Base-by-base conservation (phyloP, 179 eudicot genomes). In the Beta lomatogona region DNA sequence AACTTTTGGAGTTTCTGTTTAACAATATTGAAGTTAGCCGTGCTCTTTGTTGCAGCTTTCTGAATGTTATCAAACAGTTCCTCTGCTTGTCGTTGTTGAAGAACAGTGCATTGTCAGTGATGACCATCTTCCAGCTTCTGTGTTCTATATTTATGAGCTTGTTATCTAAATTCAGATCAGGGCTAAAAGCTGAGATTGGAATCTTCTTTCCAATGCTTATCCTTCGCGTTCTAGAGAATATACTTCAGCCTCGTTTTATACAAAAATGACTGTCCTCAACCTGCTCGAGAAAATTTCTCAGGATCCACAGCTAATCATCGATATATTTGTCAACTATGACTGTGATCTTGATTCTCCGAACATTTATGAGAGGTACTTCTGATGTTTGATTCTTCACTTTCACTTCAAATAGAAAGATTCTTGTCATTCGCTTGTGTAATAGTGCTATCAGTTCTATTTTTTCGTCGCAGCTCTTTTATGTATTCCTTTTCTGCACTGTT, bases 301-400 rank as follows among this genome's bases (percentile, higher is more conserved):
- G 81, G 98, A 97, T 87, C 82, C 99, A 13, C 93, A 93, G 88
- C 84, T 97, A 69, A 80, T 94, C 28, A 83, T 96, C 82, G 98
- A 97, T 80, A 87, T 91, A 77, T 97, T 93, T 89, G 99, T 96
- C 82, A 96, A 96, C 84, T 93, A 97, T 81, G 99, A 97, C 74
- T 97, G 99, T 84, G 99, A 97, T 82, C 91, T 92, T 83, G 99
- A 96, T 87, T 92, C 97, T 82, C 97, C 98, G 53, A 96, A 94
- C 86, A 93, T 94, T 54, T 96, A 91, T 88, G 99, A 96, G 88
- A 94, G 99, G 98, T 96, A 96, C 74, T 8, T 76, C 73, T 53
- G 44, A 55, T 83, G 66, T 48, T 68, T 81, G 78, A 53, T 76
- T 46, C 53, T 66, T 36, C 31, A 22, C 16, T 81, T 75, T 18